Percentiles rank a stretch among this genome's conserved stretches.
These are phyloP conservation scores for Coemansia sp. DNA, from an alignment of 192 early-diverging fungal species.

Conservation along the genomic window DNA sequence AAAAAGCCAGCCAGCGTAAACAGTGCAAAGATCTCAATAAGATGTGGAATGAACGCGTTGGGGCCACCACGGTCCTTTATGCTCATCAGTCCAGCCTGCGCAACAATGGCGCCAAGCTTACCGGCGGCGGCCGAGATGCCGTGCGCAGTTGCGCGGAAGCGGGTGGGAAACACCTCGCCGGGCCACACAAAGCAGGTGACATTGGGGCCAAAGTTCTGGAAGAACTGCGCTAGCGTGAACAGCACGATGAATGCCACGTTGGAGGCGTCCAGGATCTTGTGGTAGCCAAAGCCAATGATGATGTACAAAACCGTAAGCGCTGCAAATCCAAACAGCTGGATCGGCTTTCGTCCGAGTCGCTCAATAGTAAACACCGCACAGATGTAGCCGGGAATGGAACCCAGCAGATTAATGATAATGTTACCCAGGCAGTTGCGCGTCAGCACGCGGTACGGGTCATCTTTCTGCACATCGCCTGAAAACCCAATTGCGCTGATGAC, in stretches of 20 bases:
- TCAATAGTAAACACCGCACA: conserved; percentile 90
- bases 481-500: conserved; percentile 75
- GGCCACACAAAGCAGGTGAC: conserved; percentile 85
- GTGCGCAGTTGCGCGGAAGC: conserved; percentile 77
- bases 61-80: conserved; percentile 71
- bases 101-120: conserved; percentile 77
- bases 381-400: conserved; percentile 95
- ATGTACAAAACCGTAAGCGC: conserved; percentile 76
- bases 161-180: conserved; percentile 80
- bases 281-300: conserved; percentile 71
- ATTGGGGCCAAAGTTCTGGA: conserved; percentile 98
- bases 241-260: conserved; percentile 64
- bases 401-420: conserved; percentile 85
- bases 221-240: conserved; percentile 69
- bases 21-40: conserved; percentile 72
- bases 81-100: conserved; percentile 69
- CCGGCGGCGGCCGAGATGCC: conserved; percentile 81
- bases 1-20: conserved; percentile 76
- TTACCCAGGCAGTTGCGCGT: conserved; percentile 81
- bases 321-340: conserved; percentile 89
- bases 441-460: conserved; percentile 42
- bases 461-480: conserved; percentile 35
- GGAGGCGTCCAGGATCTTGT: conserved; percentile 63
- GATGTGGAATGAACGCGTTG: conserved; percentile 60
- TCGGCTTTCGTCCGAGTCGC: conserved; percentile 82